Evolutionary conservation across 768 basidiomycete genomes (phyloP).

Genomic region (Rickenella mellea): DNA sequence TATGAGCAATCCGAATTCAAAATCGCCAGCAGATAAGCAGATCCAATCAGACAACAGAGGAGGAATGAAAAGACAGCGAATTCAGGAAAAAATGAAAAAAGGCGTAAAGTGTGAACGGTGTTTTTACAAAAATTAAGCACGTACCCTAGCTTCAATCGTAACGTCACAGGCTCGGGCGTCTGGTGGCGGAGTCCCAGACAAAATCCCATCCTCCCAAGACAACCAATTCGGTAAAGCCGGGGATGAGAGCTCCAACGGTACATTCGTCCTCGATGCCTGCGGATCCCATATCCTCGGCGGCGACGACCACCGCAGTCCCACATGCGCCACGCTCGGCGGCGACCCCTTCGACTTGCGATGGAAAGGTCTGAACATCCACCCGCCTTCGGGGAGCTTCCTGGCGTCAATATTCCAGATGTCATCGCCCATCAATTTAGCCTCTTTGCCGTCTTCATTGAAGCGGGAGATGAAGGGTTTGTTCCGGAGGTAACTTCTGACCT

Average conservation of each 20-base stretch:
- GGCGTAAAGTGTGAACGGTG: background rate
- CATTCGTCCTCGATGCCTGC: slow-evolving; percentile 73
- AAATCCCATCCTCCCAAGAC: slow-evolving; percentile 73
- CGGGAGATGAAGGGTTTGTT: slow-evolving; percentile 87
- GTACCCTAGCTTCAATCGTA: slow-evolving; percentile 60
- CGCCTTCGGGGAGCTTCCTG: slow-evolving; percentile 64
- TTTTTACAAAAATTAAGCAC: too few relatives aligned
- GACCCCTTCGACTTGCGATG: slow-evolving; percentile 77
- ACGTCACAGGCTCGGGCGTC: slow-evolving; percentile 72
- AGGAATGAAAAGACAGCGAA: too few relatives aligned
- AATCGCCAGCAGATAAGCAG: background rate
- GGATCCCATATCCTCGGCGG: slow-evolving; percentile 95
- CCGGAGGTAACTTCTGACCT: slow-evolving; percentile 96
- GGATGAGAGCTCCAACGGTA: slow-evolving; percentile 72
- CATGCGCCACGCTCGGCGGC: slow-evolving; percentile 75
- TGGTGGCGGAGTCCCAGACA: slow-evolving; percentile 71
- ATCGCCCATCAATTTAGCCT: slow-evolving; percentile 98
- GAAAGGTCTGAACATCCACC: slow-evolving; percentile 87
- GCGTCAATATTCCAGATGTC: slow-evolving; percentile 99
- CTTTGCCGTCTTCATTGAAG: slow-evolving; percentile 98
- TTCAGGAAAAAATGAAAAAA: background rate
- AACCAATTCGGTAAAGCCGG: slow-evolving; percentile 83
- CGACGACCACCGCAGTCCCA: slow-evolving; percentile 79
- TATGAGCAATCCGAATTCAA: slow-evolving; percentile 7
- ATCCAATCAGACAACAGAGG: slow-evolving; percentile 1